A percentile compares a stretch with the other conserved stretches of the same genome.
phyloP scores from a whole-genome alignment of 2,329 filamentous ascomycete species.

The Endothia cerciana region DNA sequence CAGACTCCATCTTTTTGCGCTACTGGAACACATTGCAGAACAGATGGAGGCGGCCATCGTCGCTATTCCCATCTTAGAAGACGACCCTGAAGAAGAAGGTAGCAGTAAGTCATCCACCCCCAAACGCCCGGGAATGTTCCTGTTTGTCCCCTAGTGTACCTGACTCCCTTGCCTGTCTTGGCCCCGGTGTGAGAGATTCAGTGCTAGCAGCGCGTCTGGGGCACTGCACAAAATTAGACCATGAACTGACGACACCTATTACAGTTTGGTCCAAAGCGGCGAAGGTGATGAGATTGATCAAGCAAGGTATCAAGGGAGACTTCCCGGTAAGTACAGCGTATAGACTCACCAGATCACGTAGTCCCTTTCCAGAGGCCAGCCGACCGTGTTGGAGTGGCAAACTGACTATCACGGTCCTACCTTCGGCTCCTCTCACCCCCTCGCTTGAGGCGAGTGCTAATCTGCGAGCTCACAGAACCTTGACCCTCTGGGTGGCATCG shows the following conservation, averaged over 20 bases:
- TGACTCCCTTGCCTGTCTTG: no score
- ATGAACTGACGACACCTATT: background rate
- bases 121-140: background rate
- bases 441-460: background rate
- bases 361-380: background rate
- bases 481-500: slow-evolving; percentile 6
- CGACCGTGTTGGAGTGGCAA: background rate
- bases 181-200: no score
- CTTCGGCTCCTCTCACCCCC: background rate
- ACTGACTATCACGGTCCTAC: background rate
- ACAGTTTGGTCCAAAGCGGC: slow-evolving; percentile 12
- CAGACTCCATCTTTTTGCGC: slow-evolving; percentile 40
- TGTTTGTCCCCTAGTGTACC: background rate
- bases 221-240: no score
- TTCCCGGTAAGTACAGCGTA: slow-evolving; percentile 5
- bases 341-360: no score
- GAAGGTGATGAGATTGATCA: slow-evolving; percentile 13
- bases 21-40: slow-evolving; percentile 34
- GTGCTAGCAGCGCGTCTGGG: no score
- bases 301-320: slow-evolving; percentile 13
- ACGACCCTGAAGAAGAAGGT: slow-evolving; percentile 19
- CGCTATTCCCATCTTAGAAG: slow-evolving; percentile 15
- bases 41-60: slow-evolving; percentile 10
- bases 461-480: background rate
- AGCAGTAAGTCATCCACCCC: slow-evolving; percentile 6